These are phyloP conservation scores for Aegilops sharonensis DNA, from an alignment of 176 grass and related monocot genomes.

Conservation along the genomic window DNA sequence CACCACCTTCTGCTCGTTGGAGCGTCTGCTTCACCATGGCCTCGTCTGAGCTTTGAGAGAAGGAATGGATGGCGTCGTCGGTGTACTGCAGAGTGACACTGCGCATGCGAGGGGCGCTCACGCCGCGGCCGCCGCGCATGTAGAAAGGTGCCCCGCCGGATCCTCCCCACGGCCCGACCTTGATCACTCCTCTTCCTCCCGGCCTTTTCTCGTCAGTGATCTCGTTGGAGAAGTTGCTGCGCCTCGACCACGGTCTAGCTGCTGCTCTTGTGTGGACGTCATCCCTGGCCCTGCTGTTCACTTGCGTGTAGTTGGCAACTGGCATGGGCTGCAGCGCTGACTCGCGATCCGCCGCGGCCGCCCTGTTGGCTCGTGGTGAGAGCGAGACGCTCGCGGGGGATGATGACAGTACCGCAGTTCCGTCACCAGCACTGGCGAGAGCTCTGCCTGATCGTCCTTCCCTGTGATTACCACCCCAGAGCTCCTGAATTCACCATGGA, in stretches of 20 bases:
- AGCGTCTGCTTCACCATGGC: too few species aligned
- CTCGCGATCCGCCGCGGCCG: too few species aligned
- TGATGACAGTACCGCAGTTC: not conserved
- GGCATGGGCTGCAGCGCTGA: not conserved
- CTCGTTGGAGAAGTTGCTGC: not conserved
- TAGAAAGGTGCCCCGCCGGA: not conserved
- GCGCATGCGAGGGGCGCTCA: not conserved
- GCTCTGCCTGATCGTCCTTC: not conserved
- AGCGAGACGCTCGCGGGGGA: not conserved
- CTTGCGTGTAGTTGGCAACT: too few species aligned
- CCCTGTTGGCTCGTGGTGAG: not conserved
- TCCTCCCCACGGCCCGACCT: slow-evolving; percentile 33
- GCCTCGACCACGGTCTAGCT: not conserved
- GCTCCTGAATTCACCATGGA: slow-evolving; percentile 12
- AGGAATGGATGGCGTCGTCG: not conserved
- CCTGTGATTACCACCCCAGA: not conserved
- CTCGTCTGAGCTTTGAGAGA: too few species aligned
- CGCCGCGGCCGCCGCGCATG: not conserved
- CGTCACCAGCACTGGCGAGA: not conserved
- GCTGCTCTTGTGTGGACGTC: not conserved
- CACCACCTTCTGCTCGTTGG: too few species aligned
- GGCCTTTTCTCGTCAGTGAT: not conserved
- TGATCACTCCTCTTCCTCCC: not conserved
- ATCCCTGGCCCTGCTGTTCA: not conserved
- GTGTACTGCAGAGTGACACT: slow-evolving; percentile 23